Evolutionary conservation across 2,329 filamentous ascomycete genomes (phyloP), one percentile per base, ranked within the genome.

Genomic region (Myotisia sp.): DNA sequence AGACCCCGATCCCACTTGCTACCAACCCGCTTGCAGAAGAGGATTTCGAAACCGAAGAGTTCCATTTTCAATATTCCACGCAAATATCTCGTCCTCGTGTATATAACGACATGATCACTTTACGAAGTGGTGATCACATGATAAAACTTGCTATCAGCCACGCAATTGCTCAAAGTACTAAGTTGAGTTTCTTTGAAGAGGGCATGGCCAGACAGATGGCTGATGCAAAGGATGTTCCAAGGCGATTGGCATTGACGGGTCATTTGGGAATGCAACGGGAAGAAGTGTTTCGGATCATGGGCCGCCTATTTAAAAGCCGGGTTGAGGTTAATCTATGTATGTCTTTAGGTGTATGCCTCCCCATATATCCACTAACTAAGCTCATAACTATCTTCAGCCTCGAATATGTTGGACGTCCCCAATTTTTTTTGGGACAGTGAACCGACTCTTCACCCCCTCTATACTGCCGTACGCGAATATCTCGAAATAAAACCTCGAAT

Each of bases 391-490:
- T 7, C 3, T 34, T 26, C 46, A 92, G 84, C 85, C 39, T 92
- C 82, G 13, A 95, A 95, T 53, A 87, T 94, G 55, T 78, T 94
- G 38, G 86, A 94, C 56, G 84, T 92, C 1, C 87, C 87, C 40
- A 92, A 87, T 54, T 94, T 94, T 68, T 92, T 95, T 68, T 98
- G 90, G 90, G 86, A 95, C 55, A 82, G 82, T 7, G 90, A 98
- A 54, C 90, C 90, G 12, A 94, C 84, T 0, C 69, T 98, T 0
- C 84, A 94, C 54, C 90, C 90, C 0, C 75, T 98, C 18, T 98
- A 98, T 63, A 77, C 75, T 39, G 90, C 86, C 39, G 84, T 95
- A 33, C 82, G 90, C 48, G 90, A 95, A 56, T 98, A 98, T 53
- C 78, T 98, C 40, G 90, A 98, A 53, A 95, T 98, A 55, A 87